Percentiles rank a stretch among this genome's conserved stretches.
Conservation (phyloP, 495 filamentous ascomycete species). For the Geopyxis carbonaria region DNA sequence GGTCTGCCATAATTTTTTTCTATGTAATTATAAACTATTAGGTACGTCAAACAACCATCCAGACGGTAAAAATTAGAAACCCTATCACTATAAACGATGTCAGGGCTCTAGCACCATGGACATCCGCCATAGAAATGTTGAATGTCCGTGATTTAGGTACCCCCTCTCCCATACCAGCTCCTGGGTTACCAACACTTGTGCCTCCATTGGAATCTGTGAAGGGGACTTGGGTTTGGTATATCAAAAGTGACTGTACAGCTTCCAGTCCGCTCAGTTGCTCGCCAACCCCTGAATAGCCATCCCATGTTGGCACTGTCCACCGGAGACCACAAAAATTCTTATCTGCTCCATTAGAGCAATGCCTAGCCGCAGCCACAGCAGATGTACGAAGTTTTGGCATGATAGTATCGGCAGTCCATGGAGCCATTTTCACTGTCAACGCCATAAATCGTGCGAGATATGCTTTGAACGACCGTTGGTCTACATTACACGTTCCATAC, state of each 20-base stretch:
- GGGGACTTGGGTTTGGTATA: conserved; percentile 32
- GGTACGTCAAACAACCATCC: too few species aligned
- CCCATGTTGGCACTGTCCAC: conserved; percentile 47
- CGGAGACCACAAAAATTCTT: conserved; percentile 50
- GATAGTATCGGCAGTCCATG: conserved; percentile 42
- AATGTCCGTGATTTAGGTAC: too few species aligned
- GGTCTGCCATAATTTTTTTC: too few species aligned
- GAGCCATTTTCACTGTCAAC: conserved; percentile 49
- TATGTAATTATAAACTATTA: too few species aligned
- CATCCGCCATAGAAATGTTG: too few species aligned
- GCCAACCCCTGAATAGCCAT: conserved; percentile 44
- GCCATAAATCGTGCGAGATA: conserved; percentile 64
- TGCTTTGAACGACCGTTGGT: conserved; percentile 69
- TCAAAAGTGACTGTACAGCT: conserved; percentile 44
- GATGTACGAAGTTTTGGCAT: conserved; percentile 45
- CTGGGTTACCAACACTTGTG: conserved; percentile 54
- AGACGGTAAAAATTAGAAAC: too few species aligned
- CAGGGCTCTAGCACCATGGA: too few species aligned
- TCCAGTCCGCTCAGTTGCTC: conserved; percentile 58
- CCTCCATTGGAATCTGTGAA: conserved; percentile 53
- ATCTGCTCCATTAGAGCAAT: conserved; percentile 44
- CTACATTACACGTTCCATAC: conserved; percentile 41
- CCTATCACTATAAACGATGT: too few species aligned
- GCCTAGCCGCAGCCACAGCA: conserved; percentile 45
- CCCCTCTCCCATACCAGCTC: conserved; percentile 45